Base-by-base conservation (phyloP, 306 rosid genomes). In the Vachellia collinsii region DNA sequence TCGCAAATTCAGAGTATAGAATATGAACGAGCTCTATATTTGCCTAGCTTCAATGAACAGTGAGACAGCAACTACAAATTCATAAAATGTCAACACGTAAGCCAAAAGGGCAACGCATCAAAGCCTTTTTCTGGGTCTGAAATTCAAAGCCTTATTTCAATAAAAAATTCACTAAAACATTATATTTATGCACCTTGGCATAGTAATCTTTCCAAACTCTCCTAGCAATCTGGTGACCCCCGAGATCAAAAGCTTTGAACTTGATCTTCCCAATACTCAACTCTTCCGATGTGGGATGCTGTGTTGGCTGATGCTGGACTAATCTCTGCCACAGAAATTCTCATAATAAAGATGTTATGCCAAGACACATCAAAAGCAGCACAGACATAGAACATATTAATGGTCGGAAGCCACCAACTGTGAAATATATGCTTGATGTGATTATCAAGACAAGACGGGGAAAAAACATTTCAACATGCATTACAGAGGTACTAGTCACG, bases 171-270 rank as follows among this genome's bases (percentile, higher is more conserved):
- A 8, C 14, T 0, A 5, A 4, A 19, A 39, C 48, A n/a, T 38
- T 39, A 67, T 38, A 19, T 39, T 39, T 19, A n/a, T 19, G 72
- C 67, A 93, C 99, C 99, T 94, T 91, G 20, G 99, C 93, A 81
- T 93, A 93, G 87, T 94, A 93, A 83, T 94, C 99, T 88, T 91
- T 93, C 99, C 97, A 93, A 69, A 95, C 99, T 82, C 97, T 85
- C 11, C 97, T 91, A 81, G 98, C 97, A 76, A 92, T 88, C 83
- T 88, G 97, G 79, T 93, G 98, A 53, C 99, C 94, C 17, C 97
- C 97, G 16, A 94, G 86, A 86, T 91, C 97, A 90, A 94, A 94
- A 66, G 93, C 97, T 82, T 93, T 95, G 80, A 95, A 95, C 87
- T 93, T 95, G 81, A 95, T 95, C 84, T 91, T 88, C 64, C 98